Evolutionary conservation across 495 filamentous ascomycete genomes (phyloP).

Genomic region (Penicillium robsamsonii): DNA sequence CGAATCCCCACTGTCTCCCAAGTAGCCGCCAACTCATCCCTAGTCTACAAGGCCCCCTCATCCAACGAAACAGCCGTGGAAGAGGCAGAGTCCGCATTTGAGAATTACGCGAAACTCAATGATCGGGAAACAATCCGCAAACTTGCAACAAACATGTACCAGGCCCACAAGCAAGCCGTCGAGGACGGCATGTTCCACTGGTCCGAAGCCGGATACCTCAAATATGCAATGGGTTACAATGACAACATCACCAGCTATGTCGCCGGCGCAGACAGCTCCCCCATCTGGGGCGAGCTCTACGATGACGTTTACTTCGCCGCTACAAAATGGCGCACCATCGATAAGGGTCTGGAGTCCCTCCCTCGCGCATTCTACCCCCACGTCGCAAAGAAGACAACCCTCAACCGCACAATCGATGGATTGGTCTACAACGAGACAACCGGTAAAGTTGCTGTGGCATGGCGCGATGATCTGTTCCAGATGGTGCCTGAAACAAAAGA

Average conservation of each 20-base stretch:
- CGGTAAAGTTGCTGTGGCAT: conserved; percentile 48
- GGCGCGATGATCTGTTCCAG: conserved; percentile 42
- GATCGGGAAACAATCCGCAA: conserved; percentile 35
- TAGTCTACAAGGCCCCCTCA: conserved; percentile 31
- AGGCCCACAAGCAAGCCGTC: conserved; percentile 52
- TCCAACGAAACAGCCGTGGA: conserved; percentile 36
- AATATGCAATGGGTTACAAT: conserved; percentile 52
- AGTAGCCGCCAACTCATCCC: conserved; percentile 30
- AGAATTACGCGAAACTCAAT: conserved; percentile 22
- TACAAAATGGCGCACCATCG: conserved; percentile 61
- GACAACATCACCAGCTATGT: conserved; percentile 57
- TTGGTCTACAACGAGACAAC: conserved; percentile 38
- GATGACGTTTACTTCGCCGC: conserved; percentile 56
- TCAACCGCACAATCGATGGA: conserved; percentile 51
- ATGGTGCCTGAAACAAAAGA: conserved; percentile 44
- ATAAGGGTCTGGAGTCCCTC: conserved; percentile 59
- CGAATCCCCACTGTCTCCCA: conserved; percentile 41
- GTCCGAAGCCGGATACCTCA: conserved; percentile 62
- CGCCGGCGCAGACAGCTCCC: conserved; percentile 19
- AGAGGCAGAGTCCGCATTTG: conserved; percentile 37
- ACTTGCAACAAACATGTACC: conserved; percentile 59
- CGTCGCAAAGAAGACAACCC: conserved; percentile 52
- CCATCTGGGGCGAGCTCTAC: conserved; percentile 44
- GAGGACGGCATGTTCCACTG: conserved; percentile 46
- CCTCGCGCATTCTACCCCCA: conserved; percentile 61